Conservation (phyloP, 2,329 filamentous ascomycete genomes). For the Nannizziopsis arthrosporioides region DNA sequence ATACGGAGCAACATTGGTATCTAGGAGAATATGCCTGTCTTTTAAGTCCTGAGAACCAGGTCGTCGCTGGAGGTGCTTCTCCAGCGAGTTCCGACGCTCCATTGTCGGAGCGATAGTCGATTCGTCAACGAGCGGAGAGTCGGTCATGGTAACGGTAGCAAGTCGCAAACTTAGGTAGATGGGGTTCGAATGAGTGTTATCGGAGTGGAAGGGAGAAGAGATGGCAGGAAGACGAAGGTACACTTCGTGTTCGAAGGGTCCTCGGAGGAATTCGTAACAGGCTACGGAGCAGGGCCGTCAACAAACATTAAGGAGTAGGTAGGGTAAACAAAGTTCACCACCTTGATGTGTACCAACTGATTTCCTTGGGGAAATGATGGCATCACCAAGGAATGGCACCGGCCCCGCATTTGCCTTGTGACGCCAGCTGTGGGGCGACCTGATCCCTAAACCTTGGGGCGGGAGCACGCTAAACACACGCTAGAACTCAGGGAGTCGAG, state of each 20-base stretch:
- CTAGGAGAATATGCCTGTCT: conserved; percentile 55
- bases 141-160: conserved; percentile 3
- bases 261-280: too few species aligned
- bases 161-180: background rate
- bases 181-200: background rate
- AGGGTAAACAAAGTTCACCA: background rate
- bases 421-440: background rate
- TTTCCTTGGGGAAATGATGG: background rate
- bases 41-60: conserved; percentile 55
- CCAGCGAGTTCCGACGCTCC: conserved; percentile 54
- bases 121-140: conserved; percentile 38
- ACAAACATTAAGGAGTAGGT: background rate
- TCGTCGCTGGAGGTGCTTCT: conserved; percentile 60
- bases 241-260: too few species aligned
- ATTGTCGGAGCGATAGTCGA: conserved; percentile 45
- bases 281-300: too few species aligned
- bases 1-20: conserved; percentile 56
- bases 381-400: background rate
- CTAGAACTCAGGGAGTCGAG: too few species aligned
- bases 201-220: background rate
- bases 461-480: too few species aligned
- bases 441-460: too few species aligned
- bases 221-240: background rate
- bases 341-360: background rate
- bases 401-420: background rate